phyloP scores from a whole-genome alignment of 2,329 filamentous ascomycete genomes.

The Immersiporthe knoxdaviesiana region DNA sequence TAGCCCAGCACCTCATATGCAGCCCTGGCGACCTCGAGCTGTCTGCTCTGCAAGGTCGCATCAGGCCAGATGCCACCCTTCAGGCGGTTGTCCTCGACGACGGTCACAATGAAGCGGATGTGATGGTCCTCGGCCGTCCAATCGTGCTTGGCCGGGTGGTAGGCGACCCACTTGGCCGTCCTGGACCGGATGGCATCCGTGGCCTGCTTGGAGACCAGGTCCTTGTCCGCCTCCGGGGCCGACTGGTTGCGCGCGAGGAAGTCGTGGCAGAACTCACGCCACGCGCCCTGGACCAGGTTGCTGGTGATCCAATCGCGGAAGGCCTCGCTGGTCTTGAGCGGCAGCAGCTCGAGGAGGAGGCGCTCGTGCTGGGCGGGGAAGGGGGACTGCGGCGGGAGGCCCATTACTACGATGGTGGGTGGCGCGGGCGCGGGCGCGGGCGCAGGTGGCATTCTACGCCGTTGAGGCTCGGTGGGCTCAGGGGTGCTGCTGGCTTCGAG shows the following conservation, averaged over 20 bases:
- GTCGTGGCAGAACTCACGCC: conserved; percentile 43
- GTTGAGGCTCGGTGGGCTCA: neutral
- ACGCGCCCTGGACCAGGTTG: conserved; percentile 40
- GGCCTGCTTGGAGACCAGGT: conserved; percentile 37
- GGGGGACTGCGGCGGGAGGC: neutral
- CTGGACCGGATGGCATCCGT: conserved; percentile 38
- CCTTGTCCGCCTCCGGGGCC: conserved; percentile 42
- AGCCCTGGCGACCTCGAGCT: conserved; percentile 40
- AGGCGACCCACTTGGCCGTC: conserved; percentile 39
- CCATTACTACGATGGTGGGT: neutral
- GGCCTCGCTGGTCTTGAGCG: conserved; percentile 39
- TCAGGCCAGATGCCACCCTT: conserved; percentile 38
- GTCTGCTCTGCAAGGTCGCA: conserved; percentile 38
- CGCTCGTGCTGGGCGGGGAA: conserved; percentile 42
- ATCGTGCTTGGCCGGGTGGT: conserved; percentile 42
- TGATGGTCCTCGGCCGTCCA: conserved; percentile 45
- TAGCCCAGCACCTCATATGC: conserved; percentile 45
- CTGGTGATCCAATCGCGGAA: conserved; percentile 44
- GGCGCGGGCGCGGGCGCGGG: neutral
- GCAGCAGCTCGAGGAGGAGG: conserved; percentile 45
- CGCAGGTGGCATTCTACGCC: neutral
- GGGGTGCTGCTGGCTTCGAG: neutral
- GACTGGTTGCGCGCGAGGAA: conserved; percentile 33
- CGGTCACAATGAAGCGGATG: conserved; percentile 44
- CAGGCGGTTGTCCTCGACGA: conserved; percentile 42